phyloP scores from a whole-genome alignment of 2,329 filamentous ascomycete genomes.

The Epicoccum nigrum region DNA sequence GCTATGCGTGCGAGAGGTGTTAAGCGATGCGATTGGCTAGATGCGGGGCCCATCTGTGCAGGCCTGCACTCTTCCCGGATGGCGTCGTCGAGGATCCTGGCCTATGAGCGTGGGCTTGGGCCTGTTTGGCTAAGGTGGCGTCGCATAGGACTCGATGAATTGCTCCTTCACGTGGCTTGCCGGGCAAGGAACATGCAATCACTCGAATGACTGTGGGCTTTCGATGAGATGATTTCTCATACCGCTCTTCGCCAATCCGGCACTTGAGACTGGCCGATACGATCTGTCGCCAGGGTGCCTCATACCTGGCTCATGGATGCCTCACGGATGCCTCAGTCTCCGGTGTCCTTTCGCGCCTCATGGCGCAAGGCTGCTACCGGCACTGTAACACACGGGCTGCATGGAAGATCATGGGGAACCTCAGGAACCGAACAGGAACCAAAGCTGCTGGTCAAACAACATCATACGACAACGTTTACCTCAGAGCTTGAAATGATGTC shows the following conservation, averaged over 20 bases:
- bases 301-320: constrained; percentile 41
- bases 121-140: constrained; percentile 23
- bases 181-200: constrained; percentile 14
- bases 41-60: constrained; percentile 32
- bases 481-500: constrained; percentile 29
- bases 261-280: constrained; percentile 6
- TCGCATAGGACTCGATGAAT: constrained; percentile 18
- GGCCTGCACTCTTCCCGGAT: constrained; percentile 25
- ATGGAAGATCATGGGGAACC: constrained; percentile 18
- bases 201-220: constrained; percentile 8
- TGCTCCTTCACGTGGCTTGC: constrained; percentile 27
- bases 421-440: constrained; percentile 16
- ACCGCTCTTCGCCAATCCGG: constrained; percentile 16
- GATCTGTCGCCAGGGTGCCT: constrained; percentile 23
- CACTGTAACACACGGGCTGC: constrained; percentile 11
- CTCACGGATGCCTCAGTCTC: constrained; percentile 45
- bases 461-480: constrained; percentile 48
- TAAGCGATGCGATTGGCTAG: constrained; percentile 23
- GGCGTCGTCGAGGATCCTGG: constrained; percentile 17
- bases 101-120: constrained; percentile 24
- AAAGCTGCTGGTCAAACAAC: constrained; percentile 38
- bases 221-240: constrained; percentile 11
- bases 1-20: constrained; percentile 7
- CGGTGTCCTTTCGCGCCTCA: constrained; percentile 36
- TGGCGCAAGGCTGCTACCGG: constrained; percentile 19